Conservation (phyloP, 352 stramenopile species). For the Aphanomyces euteiches region DNA sequence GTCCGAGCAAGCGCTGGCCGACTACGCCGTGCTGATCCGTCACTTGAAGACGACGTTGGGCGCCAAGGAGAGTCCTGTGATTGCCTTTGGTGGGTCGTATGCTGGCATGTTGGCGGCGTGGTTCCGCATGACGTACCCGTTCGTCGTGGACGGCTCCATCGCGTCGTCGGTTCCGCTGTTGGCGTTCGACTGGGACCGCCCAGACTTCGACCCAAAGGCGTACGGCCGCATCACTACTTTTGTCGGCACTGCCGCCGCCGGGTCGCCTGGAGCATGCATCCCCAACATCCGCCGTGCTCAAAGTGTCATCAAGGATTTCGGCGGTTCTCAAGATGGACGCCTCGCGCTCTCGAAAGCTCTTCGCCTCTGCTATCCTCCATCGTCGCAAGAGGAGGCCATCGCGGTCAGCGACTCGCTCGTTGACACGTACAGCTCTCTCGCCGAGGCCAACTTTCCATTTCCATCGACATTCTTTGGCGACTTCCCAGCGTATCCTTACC, state of each 20-base stretch:
- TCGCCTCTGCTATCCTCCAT: conserved; percentile 48
- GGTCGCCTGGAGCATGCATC: conserved; percentile 62
- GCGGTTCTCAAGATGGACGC: conserved; percentile 45
- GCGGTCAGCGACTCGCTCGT: conserved; percentile 59
- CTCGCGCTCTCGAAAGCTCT: conserved; percentile 43
- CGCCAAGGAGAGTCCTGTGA: conserved; percentile 54
- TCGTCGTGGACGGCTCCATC: conserved; percentile 86
- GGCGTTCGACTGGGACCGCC: conserved; percentile 56
- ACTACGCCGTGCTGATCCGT: conserved; percentile 76
- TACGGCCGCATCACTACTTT: conserved; percentile 56
- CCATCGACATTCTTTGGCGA: conserved; percentile 93
- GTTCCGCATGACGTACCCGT: conserved; percentile 91
- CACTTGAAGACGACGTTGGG: conserved; percentile 50
- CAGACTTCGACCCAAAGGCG: conserved; percentile 60
- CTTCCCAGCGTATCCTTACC: conserved; percentile 87
- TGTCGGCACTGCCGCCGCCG: conserved; percentile 62
- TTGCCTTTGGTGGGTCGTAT: conserved; percentile 91
- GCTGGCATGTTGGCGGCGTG: conserved; percentile 92
- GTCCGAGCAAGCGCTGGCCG: conserved; percentile 83
- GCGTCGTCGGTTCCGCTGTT: conserved; percentile 88
- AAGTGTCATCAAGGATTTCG: conserved; percentile 47
- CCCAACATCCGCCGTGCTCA: conserved; percentile 74
- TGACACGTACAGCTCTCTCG: conserved; percentile 87
- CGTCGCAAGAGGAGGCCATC: conserved; percentile 45
- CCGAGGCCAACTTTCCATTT: conserved; percentile 96